Evolutionary conservation across 495 filamentous ascomycete genomes (phyloP), one percentile per base, ranked within the genome.

Genomic region (Halenospora varia): DNA sequence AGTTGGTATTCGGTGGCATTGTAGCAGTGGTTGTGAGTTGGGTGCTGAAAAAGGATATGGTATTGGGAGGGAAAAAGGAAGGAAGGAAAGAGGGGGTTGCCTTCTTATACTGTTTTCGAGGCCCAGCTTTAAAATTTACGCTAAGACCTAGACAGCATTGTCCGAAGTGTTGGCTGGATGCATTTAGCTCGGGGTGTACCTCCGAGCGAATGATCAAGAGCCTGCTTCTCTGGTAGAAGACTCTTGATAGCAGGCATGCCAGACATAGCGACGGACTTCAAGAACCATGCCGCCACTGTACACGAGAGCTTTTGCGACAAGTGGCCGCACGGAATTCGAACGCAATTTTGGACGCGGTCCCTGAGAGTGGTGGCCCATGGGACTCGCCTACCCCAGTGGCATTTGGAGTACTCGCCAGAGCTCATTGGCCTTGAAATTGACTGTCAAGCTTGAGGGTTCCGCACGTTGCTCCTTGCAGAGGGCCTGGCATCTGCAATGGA

Each of bases 1-100:
- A 53, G 56, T 59, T 39, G 50, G 41, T 35, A 53, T 59, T 40
- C 53, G 35, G 20, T 53, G 56, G 53, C 53, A 20, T 40, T 25
- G 53, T 59, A 40, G 39, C 25, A 53, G 39, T 53, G 10, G 53
- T 59, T 29, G 35, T 9, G 48, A 19, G 53, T 19, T 25, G 2
- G 35, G 47, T 56, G 10, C n/a, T 22, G 48, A 54, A 52, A 54
- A 48, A 47, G 25, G 41, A 59, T 53, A 54, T 49, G 18, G 48
- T 26, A 23, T 19, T 53, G 39, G 51, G 48, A 59, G 22, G 40
- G n/a, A n/a, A n/a, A 18, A 59, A 54, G 50, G 45, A 48, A 25
- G 53, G 53, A 53, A 29, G 50, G 42, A 40, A 24, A 41, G 35
- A 59, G 47, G 15, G n/a, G 10, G 48, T 25, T 55, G 22, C 18